A percentile compares a stretch with the other conserved stretches of the same genome.
Evolutionary conservation across 495 filamentous ascomycete genomes (phyloP).

Genomic region (Trichoderma reesei): DNA sequence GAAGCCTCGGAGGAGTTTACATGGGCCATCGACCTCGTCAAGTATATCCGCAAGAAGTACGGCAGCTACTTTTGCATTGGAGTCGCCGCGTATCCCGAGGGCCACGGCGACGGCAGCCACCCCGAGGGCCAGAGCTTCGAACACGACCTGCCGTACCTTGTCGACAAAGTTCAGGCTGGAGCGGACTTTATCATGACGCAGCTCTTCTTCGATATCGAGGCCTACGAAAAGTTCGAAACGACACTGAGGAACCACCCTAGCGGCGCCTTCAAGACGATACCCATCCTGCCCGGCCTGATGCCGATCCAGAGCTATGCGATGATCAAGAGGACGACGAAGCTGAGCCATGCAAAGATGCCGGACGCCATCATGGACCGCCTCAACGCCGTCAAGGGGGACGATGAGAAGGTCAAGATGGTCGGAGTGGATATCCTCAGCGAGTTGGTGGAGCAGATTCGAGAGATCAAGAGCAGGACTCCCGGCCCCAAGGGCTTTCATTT

Average conservation of each 20-base stretch:
- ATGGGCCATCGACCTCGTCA: conserved; percentile 83
- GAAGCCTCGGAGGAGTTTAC: conserved; percentile 58
- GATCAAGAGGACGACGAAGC: conserved; percentile 86
- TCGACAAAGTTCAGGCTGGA: conserved; percentile 84
- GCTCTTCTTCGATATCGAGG: conserved; percentile 82
- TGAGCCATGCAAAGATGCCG: conserved; percentile 80
- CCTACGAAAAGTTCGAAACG: conserved; percentile 70
- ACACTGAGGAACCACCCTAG: conserved; percentile 72
- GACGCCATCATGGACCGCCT: conserved; percentile 55
- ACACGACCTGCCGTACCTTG: conserved; percentile 77
- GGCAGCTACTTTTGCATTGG: conserved; percentile 97
- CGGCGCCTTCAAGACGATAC: conserved; percentile 75
- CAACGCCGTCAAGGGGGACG: conserved; percentile 75
- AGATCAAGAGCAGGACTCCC: conserved; percentile 40
- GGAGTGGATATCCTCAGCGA: conserved; percentile 64
- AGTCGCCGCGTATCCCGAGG: conserved; percentile 90
- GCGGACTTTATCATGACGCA: conserved; percentile 99
- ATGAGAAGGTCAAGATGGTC: conserved; percentile 77
- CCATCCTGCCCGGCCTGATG: conserved; percentile 93
- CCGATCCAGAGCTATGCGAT: conserved; percentile 96
- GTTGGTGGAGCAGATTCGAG: conserved; percentile 59
- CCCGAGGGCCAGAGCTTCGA: conserved; percentile 64
- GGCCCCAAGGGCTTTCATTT: conserved; percentile 82
- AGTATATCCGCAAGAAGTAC: conserved; percentile 74
- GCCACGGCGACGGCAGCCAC: conserved; percentile 85